These are phyloP conservation scores for Hirschioporus abietinus DNA, from an alignment of 768 basidiomycete species.

Conservation along the genomic window DNA sequence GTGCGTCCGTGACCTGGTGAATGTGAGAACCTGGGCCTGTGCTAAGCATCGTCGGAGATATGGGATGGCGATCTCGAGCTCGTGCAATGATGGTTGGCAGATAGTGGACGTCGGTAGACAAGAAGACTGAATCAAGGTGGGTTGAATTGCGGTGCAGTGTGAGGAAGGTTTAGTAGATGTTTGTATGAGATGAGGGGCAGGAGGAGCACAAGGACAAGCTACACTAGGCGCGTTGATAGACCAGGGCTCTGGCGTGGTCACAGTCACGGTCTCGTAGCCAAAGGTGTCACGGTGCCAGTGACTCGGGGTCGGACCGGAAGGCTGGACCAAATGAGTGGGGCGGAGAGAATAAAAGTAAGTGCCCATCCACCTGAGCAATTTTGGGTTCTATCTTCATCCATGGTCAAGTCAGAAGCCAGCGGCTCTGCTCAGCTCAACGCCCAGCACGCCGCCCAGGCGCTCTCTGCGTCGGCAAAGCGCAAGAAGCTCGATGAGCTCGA, in stretches of 20 bases:
- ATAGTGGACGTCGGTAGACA: neutral
- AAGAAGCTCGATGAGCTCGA: slow-evolving; percentile 65
- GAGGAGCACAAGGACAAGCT: neutral
- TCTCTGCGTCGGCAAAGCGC: slow-evolving; percentile 41
- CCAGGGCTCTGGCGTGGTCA: neutral
- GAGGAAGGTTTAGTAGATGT: neutral
- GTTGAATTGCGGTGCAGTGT: neutral
- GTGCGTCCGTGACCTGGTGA: neutral
- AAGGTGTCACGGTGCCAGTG: neutral
- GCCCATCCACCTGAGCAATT: neutral
- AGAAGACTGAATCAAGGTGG: neutral
- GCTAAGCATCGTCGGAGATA: neutral
- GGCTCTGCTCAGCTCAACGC: slow-evolving; percentile 1
- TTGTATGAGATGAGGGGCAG: neutral
- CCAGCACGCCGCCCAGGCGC: slow-evolving; percentile 1
- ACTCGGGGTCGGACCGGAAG: neutral
- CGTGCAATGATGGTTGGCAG: neutral
- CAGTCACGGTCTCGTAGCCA: neutral
- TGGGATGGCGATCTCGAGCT: slow-evolving; percentile 1
- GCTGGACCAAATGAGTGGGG: neutral
- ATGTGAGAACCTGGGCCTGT: slow-evolving; percentile 1
- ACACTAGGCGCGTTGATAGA: neutral
- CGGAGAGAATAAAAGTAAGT: neutral
- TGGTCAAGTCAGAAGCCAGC: neutral
- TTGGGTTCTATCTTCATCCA: neutral